Base-by-base conservation (phyloP, 1,139 yeast species). In the Hemisphaericaspora lyxosophila region DNA sequence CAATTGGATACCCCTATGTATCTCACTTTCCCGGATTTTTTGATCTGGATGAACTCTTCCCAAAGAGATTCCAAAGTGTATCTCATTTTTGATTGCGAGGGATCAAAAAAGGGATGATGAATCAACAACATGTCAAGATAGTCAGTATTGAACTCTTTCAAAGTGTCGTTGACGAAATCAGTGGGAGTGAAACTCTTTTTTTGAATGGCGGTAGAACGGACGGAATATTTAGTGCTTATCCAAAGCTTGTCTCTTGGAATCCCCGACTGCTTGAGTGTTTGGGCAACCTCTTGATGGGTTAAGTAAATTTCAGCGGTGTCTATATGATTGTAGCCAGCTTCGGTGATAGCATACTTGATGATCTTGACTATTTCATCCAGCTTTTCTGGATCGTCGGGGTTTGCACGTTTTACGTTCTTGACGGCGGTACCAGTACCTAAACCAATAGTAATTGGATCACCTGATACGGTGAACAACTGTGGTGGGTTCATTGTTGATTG, bases 401-500 rank as follows among this genome's bases (percentile, higher is more conserved):
- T 57, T 18, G 49, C 59, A 44, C 70, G 67, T 45, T 72, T 74
- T 36, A 63, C 64, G 55, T 71, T 66, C 50, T 76, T 75, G 75
- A 82, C 79, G 46, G 75, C 76, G 39, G 80, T 81, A 46, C 86
- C 89, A 32, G 88, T 76, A 11, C 92, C 94, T 5, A 70, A 60
- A 41, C 73, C 75, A 36, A 70, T 47, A 9, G 54, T 53, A 23
- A 68, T 51, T n/a, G 67, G 66, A 33, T 46, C 54, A 4, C 73
- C 74, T 8, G 71, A 62, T 34, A 64, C 64, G 34, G 75, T 69
- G 37, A 53, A 54, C 31, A 58, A 50, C 24, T 35, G 29, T 4
- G 4, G 15, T 4, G 5, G 3, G 11, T 8, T 9, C 17, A 26
- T 15, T 26, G n/a, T 26, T 26, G 15, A 26, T 26, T 26, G 3